These are phyloP conservation scores for Sporothrix protearum DNA, from an alignment of 2,329 filamentous ascomycete species.

Conservation along the genomic window DNA sequence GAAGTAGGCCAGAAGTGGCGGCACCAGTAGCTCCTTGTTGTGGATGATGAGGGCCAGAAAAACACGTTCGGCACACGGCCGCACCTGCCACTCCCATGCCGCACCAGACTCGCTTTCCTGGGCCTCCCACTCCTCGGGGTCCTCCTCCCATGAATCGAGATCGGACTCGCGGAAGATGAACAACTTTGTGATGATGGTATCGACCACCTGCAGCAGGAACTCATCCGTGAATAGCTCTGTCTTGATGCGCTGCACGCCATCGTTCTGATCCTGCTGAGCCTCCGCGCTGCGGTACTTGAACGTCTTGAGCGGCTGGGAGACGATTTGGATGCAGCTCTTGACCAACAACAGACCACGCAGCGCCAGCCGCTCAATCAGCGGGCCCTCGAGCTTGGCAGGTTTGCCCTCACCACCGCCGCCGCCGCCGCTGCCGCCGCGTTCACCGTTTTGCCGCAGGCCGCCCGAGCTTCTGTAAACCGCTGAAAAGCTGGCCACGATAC, in stretches of 20 bases:
- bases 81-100: constrained; percentile 87
- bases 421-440: constrained; percentile 34
- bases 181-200: constrained; percentile 78
- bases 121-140: constrained; percentile 93
- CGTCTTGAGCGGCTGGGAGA: constrained; percentile 72
- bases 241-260: constrained; percentile 67
- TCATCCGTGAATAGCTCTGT: constrained; percentile 69
- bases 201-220: constrained; percentile 76
- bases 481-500: constrained; percentile 71
- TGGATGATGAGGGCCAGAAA: constrained; percentile 88
- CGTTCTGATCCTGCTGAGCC: constrained; percentile 70
- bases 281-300: constrained; percentile 78
- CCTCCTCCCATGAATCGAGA: constrained; percentile 87
- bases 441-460: constrained; percentile 49
- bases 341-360: constrained; percentile 80
- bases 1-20: constrained; percentile 80
- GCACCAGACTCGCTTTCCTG: constrained; percentile 80
- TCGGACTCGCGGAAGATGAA: constrained; percentile 84
- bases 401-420: constrained; percentile 39
- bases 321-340: constrained; percentile 78
- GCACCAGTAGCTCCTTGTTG: constrained; percentile 76
- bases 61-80: constrained; percentile 88
- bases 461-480: constrained; percentile 64
- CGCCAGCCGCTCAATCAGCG: constrained; percentile 72
- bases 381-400: constrained; percentile 51